Evolutionary conservation across 805 yeast genomes (phyloP), one percentile per base, ranked within the genome.

Genomic region (Candida xiaguanensis): DNA sequence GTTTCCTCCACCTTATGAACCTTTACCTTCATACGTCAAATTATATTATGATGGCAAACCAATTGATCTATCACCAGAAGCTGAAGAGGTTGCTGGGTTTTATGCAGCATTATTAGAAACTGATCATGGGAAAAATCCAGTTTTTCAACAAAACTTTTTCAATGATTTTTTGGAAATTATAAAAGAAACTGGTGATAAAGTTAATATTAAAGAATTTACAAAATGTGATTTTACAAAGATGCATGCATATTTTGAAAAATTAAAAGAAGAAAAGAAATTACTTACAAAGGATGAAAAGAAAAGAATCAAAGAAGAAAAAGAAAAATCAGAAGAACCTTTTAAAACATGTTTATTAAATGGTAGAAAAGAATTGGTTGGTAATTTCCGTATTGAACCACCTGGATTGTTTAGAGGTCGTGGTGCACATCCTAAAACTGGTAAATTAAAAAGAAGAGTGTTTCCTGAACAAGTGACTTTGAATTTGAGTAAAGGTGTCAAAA

Each of bases 41-140:
- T 51, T 91, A 38, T 72, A 77, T 42, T 90, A 91, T 53, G 83
- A 84, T 49, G 87, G 86, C 1, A 72, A 76, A 47, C 85, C 93
- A 0, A 90, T 90, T 0, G 68, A 67, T 20, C 68, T 91, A 42
- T 91, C 96, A 1, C 63, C 67, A 1, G 85, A 72, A 40, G 97
- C 96, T 2, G 99, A 91, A 62, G 98, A 91, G 60, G 96, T 91
- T 25, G 98, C 97, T 0, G 97, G 96, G 0, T 91, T 89, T 55
- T 91, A 74, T 59, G 98, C 84, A 8, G 96, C 96, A 5, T 73
- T 91, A 78, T 46, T 90, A 31, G 89, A 86, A 47, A 75, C 89
- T 1, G 96, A 91, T 48, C 96, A 91, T 61, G 93, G 89, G 9
- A 75, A 80, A 45, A 91, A 89, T 54, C 89, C 95, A 0, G 80